Conservation (phyloP, 768 basidiomycete species). For the Rhizopogon salebrosus region DNA sequence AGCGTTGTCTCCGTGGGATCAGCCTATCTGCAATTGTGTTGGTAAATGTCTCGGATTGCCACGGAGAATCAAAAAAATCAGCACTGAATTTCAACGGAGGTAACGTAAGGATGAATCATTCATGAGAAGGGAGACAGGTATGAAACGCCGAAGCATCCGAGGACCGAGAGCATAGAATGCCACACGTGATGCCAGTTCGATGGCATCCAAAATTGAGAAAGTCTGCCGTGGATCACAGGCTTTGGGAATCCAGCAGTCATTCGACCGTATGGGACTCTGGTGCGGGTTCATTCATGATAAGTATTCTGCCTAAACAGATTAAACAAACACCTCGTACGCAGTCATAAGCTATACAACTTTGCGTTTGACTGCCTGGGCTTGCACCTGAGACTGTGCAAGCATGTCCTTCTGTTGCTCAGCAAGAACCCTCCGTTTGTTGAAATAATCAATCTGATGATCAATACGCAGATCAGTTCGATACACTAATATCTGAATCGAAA, state of each 20-base stretch:
- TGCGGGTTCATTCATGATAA: neutral
- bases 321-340: neutral
- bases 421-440: slow-evolving; percentile 84
- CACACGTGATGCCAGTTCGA: neutral
- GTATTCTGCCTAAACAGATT: neutral
- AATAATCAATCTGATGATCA: slow-evolving; percentile 76
- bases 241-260: neutral
- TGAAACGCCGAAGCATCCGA: neutral
- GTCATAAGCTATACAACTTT: slow-evolving; percentile 4
- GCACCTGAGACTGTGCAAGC: slow-evolving; percentile 42
- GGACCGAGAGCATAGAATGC: neutral
- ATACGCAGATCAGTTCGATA: neutral
- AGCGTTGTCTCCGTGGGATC: neutral
- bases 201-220: neutral
- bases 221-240: neutral
- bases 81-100: neutral
- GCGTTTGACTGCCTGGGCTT: slow-evolving; percentile 28
- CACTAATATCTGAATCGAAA: neutral
- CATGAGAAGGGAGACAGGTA: neutral
- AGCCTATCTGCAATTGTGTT: neutral
- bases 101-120: neutral
- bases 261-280: neutral
- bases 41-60: neutral
- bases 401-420: slow-evolving; percentile 75
- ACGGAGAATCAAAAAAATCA: neutral